Evolutionary conservation across 495 filamentous ascomycete species (phyloP).

Genomic region (Neurospora sp.): DNA sequence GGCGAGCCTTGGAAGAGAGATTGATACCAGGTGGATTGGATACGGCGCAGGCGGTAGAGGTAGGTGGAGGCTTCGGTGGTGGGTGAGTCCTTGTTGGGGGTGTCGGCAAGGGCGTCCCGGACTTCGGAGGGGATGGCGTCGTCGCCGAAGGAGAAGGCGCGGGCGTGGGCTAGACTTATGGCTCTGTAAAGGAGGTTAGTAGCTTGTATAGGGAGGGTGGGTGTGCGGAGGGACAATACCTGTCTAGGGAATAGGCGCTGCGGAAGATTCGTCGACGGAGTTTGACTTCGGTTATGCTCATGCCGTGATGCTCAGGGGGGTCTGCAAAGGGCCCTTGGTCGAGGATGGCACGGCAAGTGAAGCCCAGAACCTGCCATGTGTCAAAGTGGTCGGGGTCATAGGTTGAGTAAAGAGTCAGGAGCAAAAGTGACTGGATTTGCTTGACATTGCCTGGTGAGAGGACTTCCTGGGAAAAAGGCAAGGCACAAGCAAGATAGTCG

Average conservation of each 20-base stretch:
- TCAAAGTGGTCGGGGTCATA: slow-evolving; percentile 83
- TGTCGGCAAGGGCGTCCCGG: slow-evolving; percentile 48
- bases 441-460: slow-evolving; percentile 70
- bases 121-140: slow-evolving; percentile 47
- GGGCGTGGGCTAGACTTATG: slow-evolving; percentile 67
- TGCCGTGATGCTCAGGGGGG: slow-evolving; percentile 53
- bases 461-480: slow-evolving; percentile 68
- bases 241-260: slow-evolving; percentile 77
- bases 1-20: slow-evolving; percentile 62
- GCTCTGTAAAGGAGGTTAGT: slow-evolving; percentile 39
- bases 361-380: slow-evolving; percentile 81
- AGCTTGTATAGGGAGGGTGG: background rate
- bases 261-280: slow-evolving; percentile 72
- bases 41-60: slow-evolving; percentile 64
- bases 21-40: slow-evolving; percentile 77
- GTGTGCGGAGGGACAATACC: slow-evolving; percentile 38
- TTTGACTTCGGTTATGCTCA: slow-evolving; percentile 56
- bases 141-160: slow-evolving; percentile 86
- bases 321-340: slow-evolving; percentile 89
- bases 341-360: slow-evolving; percentile 71
- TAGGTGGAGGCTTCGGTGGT: slow-evolving; percentile 45
- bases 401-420: slow-evolving; percentile 80
- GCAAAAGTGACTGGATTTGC: slow-evolving; percentile 73
- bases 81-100: slow-evolving; percentile 28
- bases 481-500: slow-evolving; percentile 55